Base-by-base conservation (phyloP, 1,284 basidiomycete genomes). In the Tremellales sp. region DNA sequence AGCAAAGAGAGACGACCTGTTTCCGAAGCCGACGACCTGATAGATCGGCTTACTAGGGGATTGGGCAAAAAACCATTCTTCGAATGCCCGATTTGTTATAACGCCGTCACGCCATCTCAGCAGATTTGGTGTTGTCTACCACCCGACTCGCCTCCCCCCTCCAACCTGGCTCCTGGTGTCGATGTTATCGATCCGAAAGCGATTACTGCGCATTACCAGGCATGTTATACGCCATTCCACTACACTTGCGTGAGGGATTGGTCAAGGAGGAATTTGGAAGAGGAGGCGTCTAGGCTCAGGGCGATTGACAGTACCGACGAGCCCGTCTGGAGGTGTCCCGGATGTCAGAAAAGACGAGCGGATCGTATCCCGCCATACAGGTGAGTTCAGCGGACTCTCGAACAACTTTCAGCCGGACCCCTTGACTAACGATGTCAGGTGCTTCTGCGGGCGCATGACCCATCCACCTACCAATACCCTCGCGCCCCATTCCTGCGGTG, bases 401-500 rank as follows among this genome's bases (percentile, higher is more conserved):
- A n/a, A n/a, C n/a, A n/a, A n/a, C n/a, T n/a, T n/a, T n/a, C n/a
- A n/a, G n/a, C n/a, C n/a, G n/a, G n/a, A n/a, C n/a, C n/a, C n/a
- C n/a, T n/a, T 31, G 29, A 31, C 15, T 8, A 8, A 8, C 15
- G 29, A 31, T 31, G 29, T 8, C 52, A 87, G 85, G 75, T 94
- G 89, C 67, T 93, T 91, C 75, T 96, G 90, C 64, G 82, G 83
- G 19, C 79, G 85, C 0, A 78, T 80, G 2, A 77, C 81, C n/a
- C 82, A 87, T 57, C 87, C 87, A 0, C 82, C 82, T 1, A 78
- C 82, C 0, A 81, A 82, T 6, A 77, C 86, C 0, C 79, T 82
- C 0, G 89, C 85, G 0, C 90, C 90, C 1, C 91, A 96, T 67
- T 89, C 73, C 12, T 96, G 91, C 61, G 87, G 81, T 0, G 82